Base-by-base conservation (phyloP, 805 yeast genomes). In the Brettanomyces naardenensis region DNA sequence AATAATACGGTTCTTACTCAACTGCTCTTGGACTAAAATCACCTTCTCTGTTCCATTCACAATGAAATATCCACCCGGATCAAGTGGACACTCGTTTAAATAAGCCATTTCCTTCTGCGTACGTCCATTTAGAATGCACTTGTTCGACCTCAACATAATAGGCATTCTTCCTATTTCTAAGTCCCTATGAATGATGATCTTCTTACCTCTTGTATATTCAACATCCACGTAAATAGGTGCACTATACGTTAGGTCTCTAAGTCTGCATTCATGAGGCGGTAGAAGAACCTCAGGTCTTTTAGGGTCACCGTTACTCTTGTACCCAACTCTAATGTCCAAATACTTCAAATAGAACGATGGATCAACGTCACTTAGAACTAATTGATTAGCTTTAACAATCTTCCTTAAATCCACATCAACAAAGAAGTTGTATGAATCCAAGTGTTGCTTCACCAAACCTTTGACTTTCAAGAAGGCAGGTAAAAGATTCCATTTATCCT, bases 21-120 rank as follows among this genome's bases (percentile, higher is more conserved):
- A 69, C 68, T 92, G 98, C 62, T 92, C 98, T 62, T 92, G 98
- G 31, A 92, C 94, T 48, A 92, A 71, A 45, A 92, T 92, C 32
- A 92, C 98, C 59, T 92, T 92, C 53, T 92, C 98, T 0, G 98
- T 92, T 59, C 98, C 98, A 56, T 90, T 90, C 35, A 90, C 97
- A 54, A 90, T 85, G 54, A 92, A 92, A 56, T 92, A 92, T 52
- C 98, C 98, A 64, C 98, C 98, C 5, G 98, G 98, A 62, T 92
- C 98, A 35, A 92, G 68, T 0, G 98, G 98, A 61, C 98, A 92
- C 62, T 92, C 98, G 49, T 85, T 80, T 48, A 84, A 68, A 19
- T 65, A 65, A 0, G 98, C 97, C 97, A 92, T 90, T 49, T 77
- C 81, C 22, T 65, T 59, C 52, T 90, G 95, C 36, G 76, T 68